These are phyloP conservation scores for Colletotrichum acutatum DNA, from an alignment of 2,329 filamentous ascomycete genomes.

Conservation along the genomic window DNA sequence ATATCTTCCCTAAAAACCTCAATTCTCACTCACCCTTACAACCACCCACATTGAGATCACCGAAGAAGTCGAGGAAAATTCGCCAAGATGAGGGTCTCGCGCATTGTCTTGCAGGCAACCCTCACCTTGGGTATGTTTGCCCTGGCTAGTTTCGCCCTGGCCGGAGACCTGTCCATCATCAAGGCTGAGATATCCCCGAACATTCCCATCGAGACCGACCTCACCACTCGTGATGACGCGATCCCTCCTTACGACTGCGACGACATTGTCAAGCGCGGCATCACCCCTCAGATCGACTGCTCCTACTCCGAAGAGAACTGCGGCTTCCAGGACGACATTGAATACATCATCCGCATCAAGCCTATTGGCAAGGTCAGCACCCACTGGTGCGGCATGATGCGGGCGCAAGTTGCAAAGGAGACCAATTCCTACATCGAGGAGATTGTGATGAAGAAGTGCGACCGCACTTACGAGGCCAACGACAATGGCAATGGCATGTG, in stretches of 20 bases:
- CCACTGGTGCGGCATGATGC: conserved; percentile 20
- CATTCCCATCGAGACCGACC: neutral
- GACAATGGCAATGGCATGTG: conserved; percentile 17
- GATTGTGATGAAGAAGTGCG: neutral
- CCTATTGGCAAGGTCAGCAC: conserved; percentile 16
- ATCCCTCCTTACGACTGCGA: conserved; percentile 11
- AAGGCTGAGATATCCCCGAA: neutral
- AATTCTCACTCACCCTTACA: neutral
- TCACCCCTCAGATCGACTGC: conserved; percentile 22
- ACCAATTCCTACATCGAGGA: neutral
- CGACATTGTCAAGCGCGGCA: conserved; percentile 3
- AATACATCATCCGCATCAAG: conserved; percentile 22
- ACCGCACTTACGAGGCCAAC: neutral
- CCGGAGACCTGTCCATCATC: no score
- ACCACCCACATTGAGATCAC: neutral
- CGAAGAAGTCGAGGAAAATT: neutral
- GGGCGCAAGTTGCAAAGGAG: neutral
- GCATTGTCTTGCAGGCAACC: neutral
- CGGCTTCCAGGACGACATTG: conserved; percentile 18
- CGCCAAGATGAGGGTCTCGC: neutral
- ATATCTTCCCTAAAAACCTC: neutral
- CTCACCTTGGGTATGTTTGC: neutral
- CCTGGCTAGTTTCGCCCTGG: neutral
- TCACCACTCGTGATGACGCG: neutral
- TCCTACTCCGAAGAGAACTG: conserved; percentile 28